Evolutionary conservation across 345 rosid species (phyloP).

Genomic region (Brassica cretica): DNA sequence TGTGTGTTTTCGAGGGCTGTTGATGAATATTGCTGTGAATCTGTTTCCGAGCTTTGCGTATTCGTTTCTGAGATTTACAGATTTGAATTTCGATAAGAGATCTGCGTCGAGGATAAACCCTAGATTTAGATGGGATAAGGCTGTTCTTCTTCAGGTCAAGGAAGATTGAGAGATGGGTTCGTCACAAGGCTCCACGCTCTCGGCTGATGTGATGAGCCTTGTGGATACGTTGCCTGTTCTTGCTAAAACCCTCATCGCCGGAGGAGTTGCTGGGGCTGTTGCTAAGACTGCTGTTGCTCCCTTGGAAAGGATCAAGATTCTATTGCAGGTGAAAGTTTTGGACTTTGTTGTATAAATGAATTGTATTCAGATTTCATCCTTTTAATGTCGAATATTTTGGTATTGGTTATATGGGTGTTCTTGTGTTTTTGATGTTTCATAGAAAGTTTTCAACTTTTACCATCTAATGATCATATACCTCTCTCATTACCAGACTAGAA

Average conservation of each 20-base stretch:
- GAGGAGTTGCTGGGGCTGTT: conserved; percentile 92
- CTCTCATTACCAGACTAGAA: conserved; percentile 64
- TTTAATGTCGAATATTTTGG: neutral
- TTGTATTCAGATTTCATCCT: neutral
- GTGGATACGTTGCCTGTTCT: conserved; percentile 78
- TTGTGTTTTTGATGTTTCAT: neutral
- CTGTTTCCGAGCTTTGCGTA: too few relatives aligned
- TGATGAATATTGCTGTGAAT: conserved; percentile 60
- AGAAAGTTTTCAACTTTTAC: neutral
- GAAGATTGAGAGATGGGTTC: conserved; percentile 56
- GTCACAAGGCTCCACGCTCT: conserved; percentile 72
- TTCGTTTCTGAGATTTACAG: conserved; percentile 48
- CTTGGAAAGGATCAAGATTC: conserved; percentile 82
- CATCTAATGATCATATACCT: neutral
- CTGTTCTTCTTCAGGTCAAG: conserved; percentile 50
- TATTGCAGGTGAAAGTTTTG: conserved; percentile 65
- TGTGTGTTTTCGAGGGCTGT: conserved; percentile 33
- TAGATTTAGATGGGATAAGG: conserved; percentile 93
- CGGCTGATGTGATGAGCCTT: conserved; percentile 59
- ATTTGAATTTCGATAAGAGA: conserved; percentile 35
- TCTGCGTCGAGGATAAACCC: conserved; percentile 47
- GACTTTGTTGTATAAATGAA: neutral
- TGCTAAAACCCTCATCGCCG: conserved; percentile 87
- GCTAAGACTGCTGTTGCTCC: conserved; percentile 96
- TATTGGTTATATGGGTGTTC: neutral